Conservation (phyloP, 495 filamentous ascomycete genomes). For the Penicillium paxilli region DNA sequence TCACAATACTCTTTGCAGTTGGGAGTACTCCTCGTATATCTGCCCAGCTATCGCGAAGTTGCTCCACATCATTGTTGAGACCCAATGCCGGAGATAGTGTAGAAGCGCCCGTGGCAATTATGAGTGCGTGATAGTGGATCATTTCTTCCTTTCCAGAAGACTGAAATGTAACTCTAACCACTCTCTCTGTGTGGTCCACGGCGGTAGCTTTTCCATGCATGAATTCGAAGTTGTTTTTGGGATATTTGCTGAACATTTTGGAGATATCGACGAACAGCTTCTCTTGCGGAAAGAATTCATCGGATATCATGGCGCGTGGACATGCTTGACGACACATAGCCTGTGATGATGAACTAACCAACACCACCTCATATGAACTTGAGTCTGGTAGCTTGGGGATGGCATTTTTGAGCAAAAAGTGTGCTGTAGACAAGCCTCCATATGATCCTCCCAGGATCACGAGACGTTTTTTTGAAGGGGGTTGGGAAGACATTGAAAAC, state of each 20-base stretch:
- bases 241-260: conserved; percentile 41
- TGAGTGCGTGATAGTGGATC: conserved; percentile 42
- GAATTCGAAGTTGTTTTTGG: conserved; percentile 29
- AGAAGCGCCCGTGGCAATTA: conserved; percentile 43
- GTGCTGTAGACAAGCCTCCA: conserved; percentile 49
- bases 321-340: conserved; percentile 45
- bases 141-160: conserved; percentile 1
- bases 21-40: conserved; percentile 41
- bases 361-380: conserved; percentile 30
- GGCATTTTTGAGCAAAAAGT: conserved; percentile 53
- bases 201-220: conserved; percentile 35
- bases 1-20: conserved; percentile 40
- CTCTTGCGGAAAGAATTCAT: conserved; percentile 40
- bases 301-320: conserved; percentile 48
- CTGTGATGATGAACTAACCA: conserved; percentile 46
- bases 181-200: conserved; percentile 31
- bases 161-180: conserved; percentile 23
- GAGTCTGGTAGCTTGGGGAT: conserved; percentile 39
- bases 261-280: conserved; percentile 50
- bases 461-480: conserved; percentile 18
- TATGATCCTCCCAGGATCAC: conserved; percentile 56
- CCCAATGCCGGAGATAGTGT: conserved; percentile 31
- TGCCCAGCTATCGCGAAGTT: conserved; percentile 25
- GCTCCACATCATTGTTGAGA: conserved; percentile 15
- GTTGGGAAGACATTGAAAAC: not conserved